Evolutionary conservation across 2,329 filamentous ascomycete genomes (phyloP).

Genomic region (Helicocarpus griseus): DNA sequence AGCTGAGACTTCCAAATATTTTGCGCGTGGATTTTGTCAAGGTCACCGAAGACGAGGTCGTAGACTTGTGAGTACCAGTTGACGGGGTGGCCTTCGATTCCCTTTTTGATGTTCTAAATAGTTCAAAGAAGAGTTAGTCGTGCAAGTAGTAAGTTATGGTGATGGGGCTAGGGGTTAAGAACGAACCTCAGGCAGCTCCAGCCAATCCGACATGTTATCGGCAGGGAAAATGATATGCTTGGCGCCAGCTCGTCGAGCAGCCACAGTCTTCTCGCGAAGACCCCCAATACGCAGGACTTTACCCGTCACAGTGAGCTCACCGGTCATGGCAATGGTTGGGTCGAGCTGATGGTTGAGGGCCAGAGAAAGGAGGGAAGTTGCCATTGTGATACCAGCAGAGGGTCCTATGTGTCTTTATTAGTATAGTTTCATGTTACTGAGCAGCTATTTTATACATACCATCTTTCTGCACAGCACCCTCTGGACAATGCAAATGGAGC

Average conservation of each 20-base stretch:
- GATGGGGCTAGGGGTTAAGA: conserved; percentile 4
- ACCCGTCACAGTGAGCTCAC: conserved; percentile 90
- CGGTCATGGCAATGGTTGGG: conserved; percentile 92
- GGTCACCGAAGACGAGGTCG: conserved; percentile 72
- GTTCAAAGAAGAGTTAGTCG: background rate
- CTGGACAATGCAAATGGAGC: conserved; percentile 91
- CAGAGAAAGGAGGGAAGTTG: conserved; percentile 79
- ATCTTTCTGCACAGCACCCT: conserved; percentile 93
- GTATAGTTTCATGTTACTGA: background rate
- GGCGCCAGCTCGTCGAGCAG: conserved; percentile 81
- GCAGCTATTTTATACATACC: conserved; percentile 35
- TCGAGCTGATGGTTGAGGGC: conserved; percentile 69
- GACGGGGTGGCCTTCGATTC: conserved; percentile 82
- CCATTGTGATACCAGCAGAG: conserved; percentile 94
- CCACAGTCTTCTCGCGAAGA: conserved; percentile 92
- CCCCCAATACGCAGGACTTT: conserved; percentile 95
- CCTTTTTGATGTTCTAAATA: conserved; percentile 88
- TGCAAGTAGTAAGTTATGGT: conserved; percentile 1
- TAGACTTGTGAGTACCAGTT: conserved; percentile 94
- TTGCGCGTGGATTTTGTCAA: conserved; percentile 66
- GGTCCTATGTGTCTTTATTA: conserved; percentile 40
- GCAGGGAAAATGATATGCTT: conserved; percentile 89
- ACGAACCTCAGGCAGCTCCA: conserved; percentile 90
- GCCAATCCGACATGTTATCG: conserved; percentile 94
- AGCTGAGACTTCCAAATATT: conserved; percentile 59